Evolutionary conservation across 805 yeast genomes (phyloP).

Genomic region (Kodamaea sagamina): DNA sequence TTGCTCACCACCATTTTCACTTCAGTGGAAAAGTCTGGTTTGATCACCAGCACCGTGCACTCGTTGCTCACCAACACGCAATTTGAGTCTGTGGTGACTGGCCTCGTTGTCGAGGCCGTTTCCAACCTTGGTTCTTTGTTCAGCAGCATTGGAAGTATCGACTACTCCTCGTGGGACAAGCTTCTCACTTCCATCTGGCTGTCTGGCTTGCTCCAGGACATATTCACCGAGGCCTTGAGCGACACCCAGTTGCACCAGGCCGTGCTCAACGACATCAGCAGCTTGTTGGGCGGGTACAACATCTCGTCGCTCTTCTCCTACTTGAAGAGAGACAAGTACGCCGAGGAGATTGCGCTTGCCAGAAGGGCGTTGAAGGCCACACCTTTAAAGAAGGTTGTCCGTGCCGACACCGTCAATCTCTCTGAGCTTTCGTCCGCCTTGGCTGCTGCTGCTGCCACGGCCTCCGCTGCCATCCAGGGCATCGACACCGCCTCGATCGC

Average conservation of each 20-base stretch:
- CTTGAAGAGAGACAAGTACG: slow-evolving; percentile 5
- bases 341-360: neutral
- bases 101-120: slow-evolving; percentile 26
- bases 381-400: too few species aligned
- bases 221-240: slow-evolving; percentile 24
- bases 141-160: slow-evolving; percentile 14
- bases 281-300: slow-evolving; percentile 18
- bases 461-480: neutral
- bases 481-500: neutral
- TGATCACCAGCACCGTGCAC: slow-evolving; percentile 26
- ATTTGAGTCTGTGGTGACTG: slow-evolving; percentile 27
- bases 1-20: slow-evolving; percentile 31
- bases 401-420: neutral
- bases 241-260: slow-evolving; percentile 27
- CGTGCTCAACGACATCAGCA: slow-evolving; percentile 23
- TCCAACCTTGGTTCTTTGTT: slow-evolving; percentile 20
- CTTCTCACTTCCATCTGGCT: slow-evolving; percentile 21
- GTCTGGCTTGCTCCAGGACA: slow-evolving; percentile 28
- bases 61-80: slow-evolving; percentile 24
- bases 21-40: slow-evolving; percentile 30
- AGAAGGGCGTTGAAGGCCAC: slow-evolving; percentile 5
- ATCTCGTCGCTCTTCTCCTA: slow-evolving; percentile 4
- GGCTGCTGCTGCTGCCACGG: neutral
- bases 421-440: neutral
- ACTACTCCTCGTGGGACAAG: slow-evolving; percentile 23